Percentiles rank a stretch among this genome's conserved stretches.
Evolutionary conservation across 2,329 filamentous ascomycete genomes (phyloP).

Genomic region (Sporothrix curviconia): DNA sequence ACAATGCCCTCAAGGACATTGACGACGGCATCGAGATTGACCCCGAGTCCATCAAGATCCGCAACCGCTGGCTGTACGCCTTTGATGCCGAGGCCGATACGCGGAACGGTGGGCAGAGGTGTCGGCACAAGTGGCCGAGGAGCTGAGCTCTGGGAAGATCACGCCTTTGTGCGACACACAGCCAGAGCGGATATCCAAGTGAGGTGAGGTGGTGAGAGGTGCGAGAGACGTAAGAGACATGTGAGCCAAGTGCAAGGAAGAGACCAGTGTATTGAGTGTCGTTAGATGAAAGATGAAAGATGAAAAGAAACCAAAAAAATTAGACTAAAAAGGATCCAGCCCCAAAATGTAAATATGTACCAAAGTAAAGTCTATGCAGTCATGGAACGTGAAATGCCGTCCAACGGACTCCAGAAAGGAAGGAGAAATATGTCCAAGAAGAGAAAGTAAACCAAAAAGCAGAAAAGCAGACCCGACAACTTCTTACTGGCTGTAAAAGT

Average conservation of each 20-base stretch:
- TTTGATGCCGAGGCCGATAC: constrained; percentile 42
- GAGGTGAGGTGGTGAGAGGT: not conserved
- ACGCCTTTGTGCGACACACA: constrained; percentile 29
- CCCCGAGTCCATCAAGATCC: constrained; percentile 39
- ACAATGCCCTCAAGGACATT: constrained; percentile 35
- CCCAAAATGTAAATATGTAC: not conserved
- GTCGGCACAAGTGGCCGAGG: constrained; percentile 30
- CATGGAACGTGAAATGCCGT: not conserved
- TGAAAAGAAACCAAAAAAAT: too few relatives aligned
- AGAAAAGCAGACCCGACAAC: not conserved
- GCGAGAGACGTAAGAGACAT: too few relatives aligned
- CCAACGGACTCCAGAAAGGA: not conserved
- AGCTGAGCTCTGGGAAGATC: constrained; percentile 32
- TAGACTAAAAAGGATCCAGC: not conserved
- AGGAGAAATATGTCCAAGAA: constrained; percentile 7
- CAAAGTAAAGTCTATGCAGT: not conserved
- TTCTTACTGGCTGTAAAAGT: constrained; percentile 33
- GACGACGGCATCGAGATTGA: constrained; percentile 37
- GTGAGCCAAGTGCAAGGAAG: not conserved
- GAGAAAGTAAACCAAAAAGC: not conserved
- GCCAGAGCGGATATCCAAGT: not conserved
- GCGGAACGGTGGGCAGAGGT: constrained; percentile 35
- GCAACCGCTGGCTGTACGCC: constrained; percentile 41
- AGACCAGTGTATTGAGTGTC: too few relatives aligned
- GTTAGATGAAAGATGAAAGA: not conserved